Evolutionary conservation across 1,284 basidiomycete genomes (phyloP).

Genomic region (Apiotrichum porosum): DNA sequence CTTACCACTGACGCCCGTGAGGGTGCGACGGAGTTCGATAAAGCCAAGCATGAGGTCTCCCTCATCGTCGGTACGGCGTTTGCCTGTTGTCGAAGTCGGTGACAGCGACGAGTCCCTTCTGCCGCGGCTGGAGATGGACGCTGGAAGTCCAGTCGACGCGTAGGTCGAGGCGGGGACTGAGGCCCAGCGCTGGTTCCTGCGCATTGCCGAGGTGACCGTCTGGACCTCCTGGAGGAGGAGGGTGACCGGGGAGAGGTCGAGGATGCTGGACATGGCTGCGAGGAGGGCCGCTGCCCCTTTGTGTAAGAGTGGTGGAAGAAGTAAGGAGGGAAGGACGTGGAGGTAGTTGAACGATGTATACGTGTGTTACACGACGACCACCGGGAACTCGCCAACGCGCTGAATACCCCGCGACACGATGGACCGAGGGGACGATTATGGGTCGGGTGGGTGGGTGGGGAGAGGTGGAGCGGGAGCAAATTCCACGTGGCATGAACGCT

Average conservation of each 20-base stretch:
- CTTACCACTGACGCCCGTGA: slow-evolving; percentile 70
- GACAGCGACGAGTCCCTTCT: slow-evolving; percentile 1
- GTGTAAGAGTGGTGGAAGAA: neutral
- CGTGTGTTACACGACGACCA: too few species aligned
- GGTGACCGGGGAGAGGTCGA: slow-evolving; percentile 42
- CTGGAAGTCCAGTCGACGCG: slow-evolving; percentile 23
- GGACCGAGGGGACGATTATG: too few species aligned
- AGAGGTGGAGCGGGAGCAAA: too few species aligned
- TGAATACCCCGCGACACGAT: too few species aligned
- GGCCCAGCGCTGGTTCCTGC: slow-evolving; percentile 92
- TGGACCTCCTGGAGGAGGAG: slow-evolving; percentile 65
- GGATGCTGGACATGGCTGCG: slow-evolving; percentile 8
- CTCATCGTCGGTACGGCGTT: slow-evolving; percentile 30
- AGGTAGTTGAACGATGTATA: neutral
- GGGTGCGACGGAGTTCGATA: slow-evolving; percentile 70
- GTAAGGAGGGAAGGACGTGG: neutral
- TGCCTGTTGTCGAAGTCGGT: slow-evolving; percentile 2
- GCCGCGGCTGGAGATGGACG: slow-evolving; percentile 18
- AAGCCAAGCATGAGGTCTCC: slow-evolving; percentile 84
- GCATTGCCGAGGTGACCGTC: slow-evolving; percentile 90
- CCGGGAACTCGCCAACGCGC: too few species aligned
- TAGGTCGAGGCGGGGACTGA: slow-evolving; percentile 47
- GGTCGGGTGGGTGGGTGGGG: too few species aligned
- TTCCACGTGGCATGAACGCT: too few species aligned
- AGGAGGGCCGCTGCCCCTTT: neutral